Evolutionary conservation across 306 rosid species (phyloP).

Genomic region (Glycine soja): DNA sequence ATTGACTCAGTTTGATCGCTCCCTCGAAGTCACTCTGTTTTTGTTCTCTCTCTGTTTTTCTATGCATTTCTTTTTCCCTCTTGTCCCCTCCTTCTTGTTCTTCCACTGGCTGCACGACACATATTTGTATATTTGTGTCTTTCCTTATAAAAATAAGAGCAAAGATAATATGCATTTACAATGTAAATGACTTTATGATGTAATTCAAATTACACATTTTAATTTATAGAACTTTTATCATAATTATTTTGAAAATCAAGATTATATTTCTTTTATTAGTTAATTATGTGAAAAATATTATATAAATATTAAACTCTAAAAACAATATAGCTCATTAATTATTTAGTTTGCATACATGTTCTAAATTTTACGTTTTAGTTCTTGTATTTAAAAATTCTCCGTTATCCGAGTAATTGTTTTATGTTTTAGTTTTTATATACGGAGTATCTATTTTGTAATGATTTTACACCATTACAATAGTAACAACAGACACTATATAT

Average conservation of each 20-base stretch:
- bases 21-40: slow-evolving; percentile 41
- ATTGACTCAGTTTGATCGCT: slow-evolving; percentile 48
- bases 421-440: too few species aligned
- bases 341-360: too few species aligned
- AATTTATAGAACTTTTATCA: background rate
- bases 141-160: background rate
- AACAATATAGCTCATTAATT: too few species aligned
- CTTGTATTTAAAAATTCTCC: too few species aligned
- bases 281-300: too few species aligned
- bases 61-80: background rate
- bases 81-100: slow-evolving; percentile 1
- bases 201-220: background rate
- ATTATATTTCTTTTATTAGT: background rate
- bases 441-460: too few species aligned
- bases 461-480: too few species aligned
- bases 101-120: background rate
- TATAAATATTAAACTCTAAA: background rate
- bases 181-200: background rate
- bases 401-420: too few species aligned
- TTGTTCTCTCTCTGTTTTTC: background rate
- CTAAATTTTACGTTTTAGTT: too few species aligned
- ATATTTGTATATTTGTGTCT: background rate
- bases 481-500: too few species aligned
- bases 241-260: background rate
- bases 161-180: background rate